Evolutionary conservation across 345 rosid genomes (phyloP).

Genomic region (Salix viminalis): DNA sequence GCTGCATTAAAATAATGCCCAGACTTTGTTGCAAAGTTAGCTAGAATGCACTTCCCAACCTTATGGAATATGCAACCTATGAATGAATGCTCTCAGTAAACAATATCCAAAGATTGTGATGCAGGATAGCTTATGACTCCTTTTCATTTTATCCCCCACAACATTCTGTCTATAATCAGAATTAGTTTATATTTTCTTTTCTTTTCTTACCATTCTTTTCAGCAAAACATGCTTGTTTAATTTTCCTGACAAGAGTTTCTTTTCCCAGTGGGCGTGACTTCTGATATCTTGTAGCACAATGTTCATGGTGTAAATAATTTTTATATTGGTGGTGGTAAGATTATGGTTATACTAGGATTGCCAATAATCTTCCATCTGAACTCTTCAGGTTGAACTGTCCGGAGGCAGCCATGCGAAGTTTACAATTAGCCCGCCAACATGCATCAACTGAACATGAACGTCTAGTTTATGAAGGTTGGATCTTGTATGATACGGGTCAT

Average conservation of each 20-base stretch:
- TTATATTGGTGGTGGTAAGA: slow-evolving; percentile 7
- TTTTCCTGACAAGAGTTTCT: background rate
- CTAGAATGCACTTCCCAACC: background rate
- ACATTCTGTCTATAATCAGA: background rate
- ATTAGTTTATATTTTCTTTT: background rate
- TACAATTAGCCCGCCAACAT: slow-evolving; percentile 83
- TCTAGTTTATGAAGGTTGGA: slow-evolving; percentile 96
- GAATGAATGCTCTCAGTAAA: background rate
- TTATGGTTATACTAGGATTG: background rate
- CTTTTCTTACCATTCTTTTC: slow-evolving; percentile 3
- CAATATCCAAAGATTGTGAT: background rate
- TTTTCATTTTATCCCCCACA: background rate
- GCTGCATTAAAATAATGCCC: background rate
- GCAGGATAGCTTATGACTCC: background rate
- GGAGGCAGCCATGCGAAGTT: slow-evolving; percentile 94
- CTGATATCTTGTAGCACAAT: background rate
- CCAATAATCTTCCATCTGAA: background rate
- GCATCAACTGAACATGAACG: slow-evolving; percentile 86
- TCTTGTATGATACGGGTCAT: slow-evolving; percentile 91
- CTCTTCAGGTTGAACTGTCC: slow-evolving; percentile 84
- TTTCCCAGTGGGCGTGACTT: background rate
- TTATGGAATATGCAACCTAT: background rate
- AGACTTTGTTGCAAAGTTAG: background rate
- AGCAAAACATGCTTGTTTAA: background rate
- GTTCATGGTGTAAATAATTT: background rate